Evolutionary conservation across 805 yeast species (phyloP).

Genomic region (Pichia californica): DNA sequence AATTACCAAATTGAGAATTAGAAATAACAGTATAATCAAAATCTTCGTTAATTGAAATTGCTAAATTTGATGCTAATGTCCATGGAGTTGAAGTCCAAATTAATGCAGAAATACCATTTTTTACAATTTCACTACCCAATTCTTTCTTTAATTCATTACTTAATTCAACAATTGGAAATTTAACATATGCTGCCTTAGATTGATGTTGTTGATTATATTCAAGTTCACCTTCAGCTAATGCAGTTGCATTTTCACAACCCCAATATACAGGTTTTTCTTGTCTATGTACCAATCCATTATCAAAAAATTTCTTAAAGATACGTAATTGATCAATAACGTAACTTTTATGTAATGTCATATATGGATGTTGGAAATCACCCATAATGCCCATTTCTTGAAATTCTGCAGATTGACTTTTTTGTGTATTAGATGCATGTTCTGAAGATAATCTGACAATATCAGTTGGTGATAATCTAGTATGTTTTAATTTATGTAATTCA

Average conservation of each 20-base stretch:
- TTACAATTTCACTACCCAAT: neutral
- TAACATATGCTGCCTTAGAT: conserved; percentile 63
- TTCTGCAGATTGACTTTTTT: conserved; percentile 52
- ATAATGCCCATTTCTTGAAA: conserved; percentile 71
- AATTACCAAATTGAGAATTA: conserved; percentile 30
- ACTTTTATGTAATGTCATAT: conserved; percentile 61
- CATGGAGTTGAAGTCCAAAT: conserved; percentile 99
- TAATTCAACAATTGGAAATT: conserved; percentile 45
- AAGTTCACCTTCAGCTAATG: conserved; percentile 93
- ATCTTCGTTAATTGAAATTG: conserved; percentile 62
- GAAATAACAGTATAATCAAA: conserved; percentile 51
- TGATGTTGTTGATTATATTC: conserved; percentile 72
- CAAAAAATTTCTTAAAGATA: conserved; percentile 60
- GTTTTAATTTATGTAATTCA: conserved; percentile 13
- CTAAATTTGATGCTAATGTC: conserved; percentile 87
- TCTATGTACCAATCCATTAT: conserved; percentile 63
- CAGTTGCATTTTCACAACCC: conserved; percentile 93
- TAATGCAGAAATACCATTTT: conserved; percentile 30
- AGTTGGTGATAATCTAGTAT: conserved; percentile 30
- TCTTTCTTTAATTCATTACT: conserved; percentile 21
- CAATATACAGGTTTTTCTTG: conserved; percentile 95
- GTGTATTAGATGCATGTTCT: conserved; percentile 61
- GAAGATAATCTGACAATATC: conserved; percentile 63
- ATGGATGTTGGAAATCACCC: conserved; percentile 74
- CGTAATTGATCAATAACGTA: conserved; percentile 73